phyloP scores from a whole-genome alignment of 179 eudicot species.

The Heliamphora pulchella region DNA sequence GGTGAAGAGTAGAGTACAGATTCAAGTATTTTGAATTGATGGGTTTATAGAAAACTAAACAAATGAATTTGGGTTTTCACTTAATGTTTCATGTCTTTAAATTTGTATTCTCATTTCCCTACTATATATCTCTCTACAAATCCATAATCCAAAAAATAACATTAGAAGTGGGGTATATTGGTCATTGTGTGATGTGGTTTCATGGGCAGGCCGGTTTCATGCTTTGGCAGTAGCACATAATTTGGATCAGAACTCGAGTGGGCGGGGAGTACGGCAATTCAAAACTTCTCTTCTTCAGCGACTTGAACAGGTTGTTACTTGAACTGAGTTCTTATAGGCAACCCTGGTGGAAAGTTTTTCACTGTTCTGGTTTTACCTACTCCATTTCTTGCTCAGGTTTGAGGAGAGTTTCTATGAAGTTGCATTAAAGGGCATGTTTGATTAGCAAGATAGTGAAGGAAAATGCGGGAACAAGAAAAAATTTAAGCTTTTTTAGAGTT shows the following conservation, averaged over 20 bases:
- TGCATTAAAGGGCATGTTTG: neutral
- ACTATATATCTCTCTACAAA: too few species aligned
- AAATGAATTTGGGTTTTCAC: too few species aligned
- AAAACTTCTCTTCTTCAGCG: conserved; percentile 94
- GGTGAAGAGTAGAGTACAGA: too few species aligned
- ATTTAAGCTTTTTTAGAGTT: too few species aligned
- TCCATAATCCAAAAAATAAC: too few species aligned
- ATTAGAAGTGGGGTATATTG: neutral
- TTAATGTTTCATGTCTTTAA: too few species aligned
- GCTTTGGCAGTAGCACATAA: conserved; percentile 92
- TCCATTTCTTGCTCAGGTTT: neutral
- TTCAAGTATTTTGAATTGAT: too few species aligned
- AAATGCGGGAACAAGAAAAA: too few species aligned
- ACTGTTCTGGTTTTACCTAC: neutral
- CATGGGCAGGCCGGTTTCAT: conserved; percentile 83
- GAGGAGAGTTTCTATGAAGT: neutral
- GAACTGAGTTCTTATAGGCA: neutral
- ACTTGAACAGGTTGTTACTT: conserved; percentile 66
- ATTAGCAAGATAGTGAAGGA: too few species aligned
- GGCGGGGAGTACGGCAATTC: conserved; percentile 91
- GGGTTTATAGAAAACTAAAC: too few species aligned
- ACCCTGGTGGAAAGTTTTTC: neutral
- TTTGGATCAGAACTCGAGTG: conserved; percentile 80
- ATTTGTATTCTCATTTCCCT: too few species aligned
- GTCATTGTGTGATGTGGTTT: conserved; percentile 11